Evolutionary conservation across 768 basidiomycete species (phyloP), one percentile per base, ranked within the genome.

Genomic region (Auricularia sp.): DNA sequence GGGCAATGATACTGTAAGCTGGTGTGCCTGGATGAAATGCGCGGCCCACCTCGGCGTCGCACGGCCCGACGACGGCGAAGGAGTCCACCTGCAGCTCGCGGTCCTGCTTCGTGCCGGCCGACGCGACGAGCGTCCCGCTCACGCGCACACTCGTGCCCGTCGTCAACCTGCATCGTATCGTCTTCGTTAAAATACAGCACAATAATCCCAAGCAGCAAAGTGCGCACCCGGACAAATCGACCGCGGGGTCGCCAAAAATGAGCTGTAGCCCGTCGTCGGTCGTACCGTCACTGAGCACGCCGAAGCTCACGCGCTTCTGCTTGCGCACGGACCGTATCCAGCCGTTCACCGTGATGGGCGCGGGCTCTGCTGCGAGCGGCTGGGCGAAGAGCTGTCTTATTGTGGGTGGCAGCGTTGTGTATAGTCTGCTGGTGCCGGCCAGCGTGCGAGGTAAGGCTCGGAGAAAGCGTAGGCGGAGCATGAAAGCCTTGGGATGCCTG

Each of bases 231-330:
- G 8, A 8, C 7, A 51, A 18, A 18, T 51, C 74, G 61, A 72
- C 67, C 3, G 66, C 68, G 29, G 71, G 79, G 61, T 83, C 77
- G 29, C 78, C 72, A 67, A 94, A 80, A 10, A 97, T 93, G 1
- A 87, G 88, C 72, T 97, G 94, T 35, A 96, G 70, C 3, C 85
- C 84, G n/a, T 78, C 74, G 7, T 81, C 66, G 2, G 83, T 84
- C 63, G 88, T 91, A 3, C 94, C 94, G 74, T 97, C 94, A 51
- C 83, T 85, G 64, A 96, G 75, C 58, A 87, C 84, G 29, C 86
- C 87, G 71, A 97, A 98, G 2, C 91, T 81, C n/a, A 93, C 80
- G 61, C 86, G 86, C 78, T 96, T 96, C 76, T 96, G 93, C 51
- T 85, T 83, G 51, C 93, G 82, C 47, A 95, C 82, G 2, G 90